Evolutionary conservation across 768 basidiomycete species (phyloP), one percentile per base, ranked within the genome.

Genomic region (Mycena vulgaris): DNA sequence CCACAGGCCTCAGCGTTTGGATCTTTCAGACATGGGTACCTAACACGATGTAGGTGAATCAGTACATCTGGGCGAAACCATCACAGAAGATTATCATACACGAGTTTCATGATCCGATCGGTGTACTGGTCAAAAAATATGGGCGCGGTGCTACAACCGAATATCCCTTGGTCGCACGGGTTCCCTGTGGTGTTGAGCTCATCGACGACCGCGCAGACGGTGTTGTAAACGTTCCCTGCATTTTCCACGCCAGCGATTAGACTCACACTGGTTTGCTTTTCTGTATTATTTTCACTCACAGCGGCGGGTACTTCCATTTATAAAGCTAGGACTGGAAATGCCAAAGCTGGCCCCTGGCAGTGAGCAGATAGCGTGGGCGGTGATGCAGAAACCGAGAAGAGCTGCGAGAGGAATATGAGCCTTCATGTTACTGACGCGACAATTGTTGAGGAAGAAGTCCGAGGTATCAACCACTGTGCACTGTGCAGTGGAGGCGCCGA

Each of bases 21-120:
- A 65, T 81, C 80, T 16, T 35, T 13, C n/a, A 71, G 74, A 59
- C 79, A 81, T 31, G 73, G 65, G 35, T 80, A 80, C 23, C 80
- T 81, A 49, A 55, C 3, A 48, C n/a, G 45, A 61, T 61, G 59
- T 47, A 31, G 31, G 49, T 33, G 30, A 52, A 59, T 37, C 66
- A 60, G 40, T 48, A 70, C 23, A 45, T 48, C 27, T 57, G 4
- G 62, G 42, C 19, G 51, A 58, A 23, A 68, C 28, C 39, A 42
- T 53, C 37, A 39, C 48, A 57, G 31, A 28, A 37, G 14, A 49
- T 25, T n/a, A 28, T 25, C 48, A 55, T 35, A 68, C 66, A 25
- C 28, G 27, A 68, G 59, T 11, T 66, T 69, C 17, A 62, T 66
- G 59, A 51, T 42, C 13, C 69, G 47, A 51, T n/a, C 69, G 40